These are phyloP conservation scores for Phytophthora foliorum DNA, from an alignment of 352 stramenopile genomes.

Conservation along the genomic window DNA sequence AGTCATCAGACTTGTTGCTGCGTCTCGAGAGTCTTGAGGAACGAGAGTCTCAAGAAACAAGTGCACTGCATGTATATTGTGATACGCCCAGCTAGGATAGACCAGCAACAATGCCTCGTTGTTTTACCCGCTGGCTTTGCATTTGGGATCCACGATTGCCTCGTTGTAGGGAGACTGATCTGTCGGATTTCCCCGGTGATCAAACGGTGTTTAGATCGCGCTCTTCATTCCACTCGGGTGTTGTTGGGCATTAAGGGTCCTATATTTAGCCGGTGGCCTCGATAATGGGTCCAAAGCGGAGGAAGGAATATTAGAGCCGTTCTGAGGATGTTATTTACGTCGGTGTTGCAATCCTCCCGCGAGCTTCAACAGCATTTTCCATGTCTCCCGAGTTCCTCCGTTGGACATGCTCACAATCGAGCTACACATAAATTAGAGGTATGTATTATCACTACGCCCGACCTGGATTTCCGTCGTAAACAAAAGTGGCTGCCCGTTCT, in stretches of 20 bases:
- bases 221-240: no score
- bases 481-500: not conserved
- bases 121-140: not conserved
- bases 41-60: no score
- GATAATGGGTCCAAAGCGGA: no score
- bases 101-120: no score
- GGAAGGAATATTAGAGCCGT: not conserved
- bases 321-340: not conserved
- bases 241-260: no score
- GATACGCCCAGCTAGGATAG: no score
- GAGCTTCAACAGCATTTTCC: not conserved
- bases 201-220: no score
- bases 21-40: not conserved
- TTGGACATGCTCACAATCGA: not conserved
- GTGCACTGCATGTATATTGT: no score
- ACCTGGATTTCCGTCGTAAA: not conserved
- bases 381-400: not conserved
- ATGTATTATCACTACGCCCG: no score
- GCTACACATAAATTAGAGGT: no score
- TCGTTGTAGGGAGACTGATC: conserved; percentile 6
- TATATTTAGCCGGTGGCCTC: no score
- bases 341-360: not conserved
- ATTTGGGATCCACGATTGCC: conserved; percentile 15
- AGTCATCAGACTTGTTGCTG: not conserved
- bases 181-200: no score